phyloP scores from a whole-genome alignment of 768 basidiomycete genomes.

The Cantharellus anzutake region DNA sequence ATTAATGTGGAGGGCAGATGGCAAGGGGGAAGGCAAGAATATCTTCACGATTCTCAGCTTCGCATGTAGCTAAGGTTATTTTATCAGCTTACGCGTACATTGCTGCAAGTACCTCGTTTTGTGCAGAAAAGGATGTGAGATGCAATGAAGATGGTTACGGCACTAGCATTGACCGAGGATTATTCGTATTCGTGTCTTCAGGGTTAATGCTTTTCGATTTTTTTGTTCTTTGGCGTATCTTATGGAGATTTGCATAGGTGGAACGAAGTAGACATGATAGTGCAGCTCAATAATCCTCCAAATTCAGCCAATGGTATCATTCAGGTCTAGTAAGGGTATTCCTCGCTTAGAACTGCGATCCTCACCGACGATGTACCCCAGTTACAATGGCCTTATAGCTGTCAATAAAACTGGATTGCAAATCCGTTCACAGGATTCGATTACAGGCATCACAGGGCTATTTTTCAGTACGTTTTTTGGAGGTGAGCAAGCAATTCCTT shows the following conservation, averaged over 20 bases:
- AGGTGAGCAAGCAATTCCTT: slow-evolving; percentile 21
- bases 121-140: slow-evolving; percentile 30
- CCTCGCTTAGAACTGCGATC: not conserved
- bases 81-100: slow-evolving; percentile 62
- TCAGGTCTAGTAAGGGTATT: slow-evolving; percentile 35
- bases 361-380: slow-evolving; percentile 12
- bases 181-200: slow-evolving; percentile 14
- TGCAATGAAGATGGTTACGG: slow-evolving; percentile 20
- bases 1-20: slow-evolving; percentile 55
- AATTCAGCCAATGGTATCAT: slow-evolving; percentile 58
- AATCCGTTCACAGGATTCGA: slow-evolving; percentile 33
- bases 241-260: slow-evolving; percentile 24
- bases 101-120: slow-evolving; percentile 39
- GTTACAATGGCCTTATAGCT: slow-evolving; percentile 50
- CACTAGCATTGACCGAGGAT: slow-evolving; percentile 16
- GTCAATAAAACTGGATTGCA: slow-evolving; percentile 42
- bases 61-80: not conserved
- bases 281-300: slow-evolving; percentile 56
- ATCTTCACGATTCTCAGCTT: not conserved
- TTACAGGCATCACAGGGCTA: slow-evolving; percentile 40
- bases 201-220: not conserved
- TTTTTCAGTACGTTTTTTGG: slow-evolving; percentile 81
- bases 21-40: slow-evolving; percentile 46
- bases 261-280: slow-evolving; percentile 52
- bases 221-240: no score